Evolutionary conservation across 1,284 basidiomycete genomes (phyloP).

Genomic region (Irpex lacteus): DNA sequence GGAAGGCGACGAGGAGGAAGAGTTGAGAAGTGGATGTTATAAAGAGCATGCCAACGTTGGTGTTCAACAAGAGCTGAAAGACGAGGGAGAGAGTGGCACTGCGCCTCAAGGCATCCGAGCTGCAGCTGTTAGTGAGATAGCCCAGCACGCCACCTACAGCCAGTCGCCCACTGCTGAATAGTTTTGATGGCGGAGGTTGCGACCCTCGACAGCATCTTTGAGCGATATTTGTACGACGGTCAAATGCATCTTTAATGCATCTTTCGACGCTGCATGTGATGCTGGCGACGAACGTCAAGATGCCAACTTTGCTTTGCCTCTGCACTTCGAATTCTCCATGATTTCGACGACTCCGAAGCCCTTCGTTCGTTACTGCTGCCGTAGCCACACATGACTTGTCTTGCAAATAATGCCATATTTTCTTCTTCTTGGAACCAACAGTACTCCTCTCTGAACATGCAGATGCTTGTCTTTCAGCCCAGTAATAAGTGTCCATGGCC

Average conservation of each 20-base stretch:
- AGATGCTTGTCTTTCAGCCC: no score
- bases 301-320: no score
- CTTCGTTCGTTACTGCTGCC: not conserved
- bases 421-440: not conserved
- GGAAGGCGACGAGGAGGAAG: slow-evolving; percentile 1
- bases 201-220: not conserved
- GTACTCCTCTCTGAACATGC: not conserved
- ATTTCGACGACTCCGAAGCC: not conserved
- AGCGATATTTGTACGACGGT: not conserved
- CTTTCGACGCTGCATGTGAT: not conserved
- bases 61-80: not conserved
- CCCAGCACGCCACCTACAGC: not conserved
- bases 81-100: not conserved
- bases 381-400: not conserved
- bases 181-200: not conserved
- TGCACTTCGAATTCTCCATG: not conserved
- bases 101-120: slow-evolving; percentile 15
- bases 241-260: not conserved
- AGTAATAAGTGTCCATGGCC: no score
- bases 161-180: not conserved
- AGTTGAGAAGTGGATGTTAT: not conserved
- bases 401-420: not conserved
- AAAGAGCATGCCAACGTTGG: slow-evolving; percentile 11
- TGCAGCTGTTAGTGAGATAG: not conserved
- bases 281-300: not conserved